A percentile compares a stretch with the other conserved stretches of the same genome.
phyloP scores from a whole-genome alignment of 768 basidiomycete species.

The Podaxis pistillaris region DNA sequence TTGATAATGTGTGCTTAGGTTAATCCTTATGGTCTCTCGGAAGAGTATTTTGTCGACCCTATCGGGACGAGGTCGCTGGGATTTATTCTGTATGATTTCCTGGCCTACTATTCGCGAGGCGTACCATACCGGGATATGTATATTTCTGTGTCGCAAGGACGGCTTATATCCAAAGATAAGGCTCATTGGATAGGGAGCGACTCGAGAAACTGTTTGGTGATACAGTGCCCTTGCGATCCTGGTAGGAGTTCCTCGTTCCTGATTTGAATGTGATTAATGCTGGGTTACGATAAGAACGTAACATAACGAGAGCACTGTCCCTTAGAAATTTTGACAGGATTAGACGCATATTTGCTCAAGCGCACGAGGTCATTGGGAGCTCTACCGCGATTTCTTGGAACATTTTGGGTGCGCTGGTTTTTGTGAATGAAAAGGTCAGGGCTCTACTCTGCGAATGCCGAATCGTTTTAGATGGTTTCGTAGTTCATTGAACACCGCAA shows the following conservation, averaged over 20 bases:
- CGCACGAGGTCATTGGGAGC: constrained; percentile 24
- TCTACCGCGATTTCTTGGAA: constrained; percentile 18
- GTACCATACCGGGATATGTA: constrained; percentile 40
- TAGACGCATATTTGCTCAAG: constrained; percentile 33
- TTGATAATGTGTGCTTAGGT: constrained; percentile 33
- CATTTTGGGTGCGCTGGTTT: constrained; percentile 26
- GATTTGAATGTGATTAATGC: not conserved
- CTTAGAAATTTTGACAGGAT: constrained; percentile 27
- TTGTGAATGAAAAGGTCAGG: constrained; percentile 18
- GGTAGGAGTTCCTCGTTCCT: not conserved
- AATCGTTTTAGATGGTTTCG: not conserved
- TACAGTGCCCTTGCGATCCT: constrained; percentile 28
- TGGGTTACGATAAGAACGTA: constrained; percentile 23
- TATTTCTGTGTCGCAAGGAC: constrained; percentile 36
- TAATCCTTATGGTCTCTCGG: constrained; percentile 57
- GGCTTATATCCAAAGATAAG: constrained; percentile 32
- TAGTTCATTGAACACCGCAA: constrained; percentile 7
- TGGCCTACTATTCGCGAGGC: constrained; percentile 58
- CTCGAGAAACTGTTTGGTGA: constrained; percentile 25
- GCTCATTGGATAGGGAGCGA: constrained; percentile 28
- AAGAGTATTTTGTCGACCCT: constrained; percentile 42
- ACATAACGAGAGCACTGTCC: constrained; percentile 34
- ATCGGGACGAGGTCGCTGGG: constrained; percentile 54
- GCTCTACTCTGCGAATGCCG: not conserved
- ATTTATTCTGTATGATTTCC: constrained; percentile 58